Percentiles rank a stretch among this genome's conserved stretches.
These are phyloP conservation scores for Plasmodium gaboni DNA, from an alignment of 169 alveolate genomes.

Conservation along the genomic window DNA sequence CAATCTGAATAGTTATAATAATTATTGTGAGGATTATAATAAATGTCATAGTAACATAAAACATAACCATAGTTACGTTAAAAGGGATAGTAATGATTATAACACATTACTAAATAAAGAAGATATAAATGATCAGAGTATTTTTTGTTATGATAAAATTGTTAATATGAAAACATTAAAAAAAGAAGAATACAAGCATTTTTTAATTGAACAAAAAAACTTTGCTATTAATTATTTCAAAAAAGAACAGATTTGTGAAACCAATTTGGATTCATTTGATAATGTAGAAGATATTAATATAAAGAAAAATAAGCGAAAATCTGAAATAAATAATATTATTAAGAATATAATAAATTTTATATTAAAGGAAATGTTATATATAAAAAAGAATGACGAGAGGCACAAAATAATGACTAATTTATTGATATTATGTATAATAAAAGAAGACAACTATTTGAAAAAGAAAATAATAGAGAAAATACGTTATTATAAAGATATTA, in stretches of 20 bases:
- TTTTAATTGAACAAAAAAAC: constrained; percentile 12
- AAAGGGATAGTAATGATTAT: neutral
- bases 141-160: constrained; percentile 44
- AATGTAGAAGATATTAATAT: neutral
- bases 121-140: neutral
- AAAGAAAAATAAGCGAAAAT: constrained; percentile 1
- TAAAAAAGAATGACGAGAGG: constrained; percentile 62
- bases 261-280: neutral
- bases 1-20: neutral
- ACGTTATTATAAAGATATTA: constrained; percentile 4
- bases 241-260: neutral
- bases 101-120: neutral
- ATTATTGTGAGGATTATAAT: neutral
- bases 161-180: constrained; percentile 14
- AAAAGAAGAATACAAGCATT: constrained; percentile 56
- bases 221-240: neutral
- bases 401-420: constrained; percentile 65
- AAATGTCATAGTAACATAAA: neutral
- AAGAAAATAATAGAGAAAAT: constrained; percentile 66
- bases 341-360: constrained; percentile 71
- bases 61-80: neutral
- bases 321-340: constrained; percentile 70
- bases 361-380: constrained; percentile 63
- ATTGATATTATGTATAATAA: constrained; percentile 51
- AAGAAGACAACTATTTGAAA: constrained; percentile 69